Evolutionary conservation across 31 red algal species (phyloP).

Genomic region (Endocladia muricata): DNA sequence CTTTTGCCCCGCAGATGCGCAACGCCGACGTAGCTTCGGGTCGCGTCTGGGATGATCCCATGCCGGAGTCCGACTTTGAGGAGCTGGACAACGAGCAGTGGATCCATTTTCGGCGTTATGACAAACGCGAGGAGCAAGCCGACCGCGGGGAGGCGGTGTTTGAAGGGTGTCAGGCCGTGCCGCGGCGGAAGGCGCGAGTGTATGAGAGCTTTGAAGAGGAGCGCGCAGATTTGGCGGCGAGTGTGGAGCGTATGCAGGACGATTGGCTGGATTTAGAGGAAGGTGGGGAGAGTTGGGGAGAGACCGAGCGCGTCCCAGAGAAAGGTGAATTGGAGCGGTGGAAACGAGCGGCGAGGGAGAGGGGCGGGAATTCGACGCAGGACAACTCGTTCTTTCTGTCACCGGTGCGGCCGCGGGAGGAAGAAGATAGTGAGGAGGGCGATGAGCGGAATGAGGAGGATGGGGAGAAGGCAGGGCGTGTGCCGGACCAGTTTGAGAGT

Average conservation of each 20-base stretch:
- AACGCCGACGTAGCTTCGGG: slow-evolving; percentile 23
- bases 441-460: not conserved
- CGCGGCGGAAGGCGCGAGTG: not conserved
- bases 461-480: not conserved
- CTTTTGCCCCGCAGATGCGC: not conserved
- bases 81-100: slow-evolving; percentile 5
- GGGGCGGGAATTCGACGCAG: slow-evolving; percentile 21
- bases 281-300: not conserved
- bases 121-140: slow-evolving; percentile 8
- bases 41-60: slow-evolving; percentile 39
- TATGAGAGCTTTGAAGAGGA: slow-evolving; percentile 19
- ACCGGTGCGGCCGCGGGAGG: not conserved
- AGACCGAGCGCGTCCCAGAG: slow-evolving; percentile 24
- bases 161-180: not conserved
- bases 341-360: slow-evolving; percentile 34
- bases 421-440: not conserved
- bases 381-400: slow-evolving; percentile 22
- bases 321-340: slow-evolving; percentile 36
- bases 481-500: not conserved
- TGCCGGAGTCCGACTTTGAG: slow-evolving; percentile 48
- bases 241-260: slow-evolving; percentile 32
- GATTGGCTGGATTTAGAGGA: slow-evolving; percentile 2
- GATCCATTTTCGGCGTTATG: slow-evolving; percentile 17
- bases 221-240: slow-evolving; percentile 6
- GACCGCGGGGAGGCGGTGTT: not conserved